These are phyloP conservation scores for Agroathelia rolfsii DNA, from an alignment of 1,284 basidiomycete species.

Conservation along the genomic window DNA sequence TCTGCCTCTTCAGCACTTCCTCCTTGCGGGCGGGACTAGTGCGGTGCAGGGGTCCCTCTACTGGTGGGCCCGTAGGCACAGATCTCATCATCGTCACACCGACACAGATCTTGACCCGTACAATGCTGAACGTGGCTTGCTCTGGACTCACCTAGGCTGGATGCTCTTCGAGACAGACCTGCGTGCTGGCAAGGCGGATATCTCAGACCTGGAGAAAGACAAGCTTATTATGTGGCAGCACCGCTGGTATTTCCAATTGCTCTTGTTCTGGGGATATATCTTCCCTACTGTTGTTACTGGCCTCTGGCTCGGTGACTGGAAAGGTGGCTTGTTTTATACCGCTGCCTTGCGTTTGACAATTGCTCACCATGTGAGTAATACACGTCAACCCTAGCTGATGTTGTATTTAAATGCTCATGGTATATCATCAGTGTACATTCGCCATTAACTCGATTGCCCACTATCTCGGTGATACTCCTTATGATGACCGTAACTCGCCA, in stretches of 20 bases:
- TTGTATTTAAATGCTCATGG: slow-evolving; percentile 9
- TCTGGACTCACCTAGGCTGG: slow-evolving; percentile 86
- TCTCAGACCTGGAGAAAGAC: slow-evolving; percentile 73
- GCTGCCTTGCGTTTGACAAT: slow-evolving; percentile 54
- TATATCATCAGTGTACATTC: slow-evolving; percentile 61
- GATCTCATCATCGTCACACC: slow-evolving; percentile 84
- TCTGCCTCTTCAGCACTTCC: slow-evolving; percentile 60
- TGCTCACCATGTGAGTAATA: slow-evolving; percentile 69
- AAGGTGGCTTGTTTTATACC: slow-evolving; percentile 76
- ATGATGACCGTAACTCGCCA: slow-evolving; percentile 78
- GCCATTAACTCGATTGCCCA: slow-evolving; percentile 90
- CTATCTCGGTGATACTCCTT: slow-evolving; percentile 76
- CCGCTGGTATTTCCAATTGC: slow-evolving; percentile 59
- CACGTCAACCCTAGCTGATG: slow-evolving; percentile 3
- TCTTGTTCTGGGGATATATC: slow-evolving; percentile 59
- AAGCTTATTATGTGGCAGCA: slow-evolving; percentile 80
- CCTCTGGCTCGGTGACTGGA: slow-evolving; percentile 73
- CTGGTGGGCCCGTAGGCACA: slow-evolving; percentile 90
- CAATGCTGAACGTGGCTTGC: slow-evolving; percentile 69
- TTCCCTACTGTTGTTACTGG: slow-evolving; percentile 71
- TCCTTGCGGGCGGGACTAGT: slow-evolving; percentile 73
- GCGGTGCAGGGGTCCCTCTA: slow-evolving; percentile 84
- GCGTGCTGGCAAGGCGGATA: slow-evolving; percentile 69
- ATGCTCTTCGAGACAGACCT: slow-evolving; percentile 77
- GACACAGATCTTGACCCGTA: slow-evolving; percentile 91